Evolutionary conservation across 2,329 filamentous ascomycete genomes (phyloP), one percentile per base, ranked within the genome.

Genomic region (Waltergamsia citrina): DNA sequence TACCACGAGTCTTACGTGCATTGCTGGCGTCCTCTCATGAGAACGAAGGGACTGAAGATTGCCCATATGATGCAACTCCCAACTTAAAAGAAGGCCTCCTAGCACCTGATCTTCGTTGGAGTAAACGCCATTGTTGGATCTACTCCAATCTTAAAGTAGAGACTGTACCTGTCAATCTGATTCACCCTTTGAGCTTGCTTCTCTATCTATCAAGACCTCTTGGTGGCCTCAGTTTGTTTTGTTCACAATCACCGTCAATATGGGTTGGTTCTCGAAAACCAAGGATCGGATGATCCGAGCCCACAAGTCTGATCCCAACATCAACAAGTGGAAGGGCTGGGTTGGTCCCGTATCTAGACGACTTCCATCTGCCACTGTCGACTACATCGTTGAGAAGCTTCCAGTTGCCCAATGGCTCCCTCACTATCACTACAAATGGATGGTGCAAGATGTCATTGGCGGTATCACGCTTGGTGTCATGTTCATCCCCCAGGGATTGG

Each of bases 321-420:
- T 46, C 33, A 49, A 51, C 38, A 45, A 46, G 36, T 38, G 34
- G 22, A 40, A 38, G 17, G 37, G 43, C 33, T 51, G 49, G 48
- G 39, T 39, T 25, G 39, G 35, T 4, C 49, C 48, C 15, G 32
- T 49, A 15, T 16, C 22, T 10, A 33, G 33, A 20, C 36, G 53
- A n/a, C 41, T 77, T 0, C 74, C 76, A 0, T 63, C 65, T 3
- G 69, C 65, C 7, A 56, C 71, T 2, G 60, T 52, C 5, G 63
- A 74, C 32, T 81, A 81, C 44, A 53, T 73, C 6, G 39, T 67
- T 22, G 72, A 76, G 40, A 81, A 80, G 48, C 56, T 77, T 4
- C 77, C 76, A 2, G 70, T 80, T 27, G 53, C 74, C 7, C 66
- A 71, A 32, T 81, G 77, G 77, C 59, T 81, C 1, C 74, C 77